Evolutionary conservation across 2,329 filamentous ascomycete genomes (phyloP).

Genomic region (Fusarium sp.): DNA sequence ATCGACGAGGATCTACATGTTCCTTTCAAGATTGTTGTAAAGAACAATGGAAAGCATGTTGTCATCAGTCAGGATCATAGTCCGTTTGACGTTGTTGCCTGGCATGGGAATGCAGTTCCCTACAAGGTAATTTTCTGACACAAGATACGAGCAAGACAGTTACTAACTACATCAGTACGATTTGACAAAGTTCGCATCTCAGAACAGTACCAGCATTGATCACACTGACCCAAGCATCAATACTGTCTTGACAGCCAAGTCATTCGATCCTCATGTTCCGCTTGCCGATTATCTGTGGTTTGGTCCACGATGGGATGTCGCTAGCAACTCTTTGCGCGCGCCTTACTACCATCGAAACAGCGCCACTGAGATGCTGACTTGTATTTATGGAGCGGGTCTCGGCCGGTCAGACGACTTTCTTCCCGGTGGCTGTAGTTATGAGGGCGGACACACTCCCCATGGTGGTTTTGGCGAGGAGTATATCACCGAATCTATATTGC

Average conservation of each 20-base stretch:
- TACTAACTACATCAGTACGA: not conserved
- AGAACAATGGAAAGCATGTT: constrained; percentile 19
- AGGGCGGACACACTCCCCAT: constrained; percentile 16
- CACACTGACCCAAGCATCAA: constrained; percentile 17
- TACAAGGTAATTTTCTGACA: not conserved
- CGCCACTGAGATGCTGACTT: not conserved
- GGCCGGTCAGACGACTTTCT: constrained; percentile 11
- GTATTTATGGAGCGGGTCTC: constrained; percentile 1
- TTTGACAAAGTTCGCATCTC: constrained; percentile 11
- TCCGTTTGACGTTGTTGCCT: constrained; percentile 18
- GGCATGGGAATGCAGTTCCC: constrained; percentile 18
- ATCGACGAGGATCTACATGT: constrained; percentile 5
- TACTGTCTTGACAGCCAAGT: constrained; percentile 8
- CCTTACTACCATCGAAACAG: constrained; percentile 9
- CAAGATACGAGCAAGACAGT: accelerated
- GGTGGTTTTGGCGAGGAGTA: constrained; percentile 15
- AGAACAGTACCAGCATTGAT: constrained; percentile 9
- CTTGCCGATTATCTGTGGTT: constrained; percentile 13
- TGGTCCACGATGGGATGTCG: not conserved
- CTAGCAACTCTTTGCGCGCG: not conserved
- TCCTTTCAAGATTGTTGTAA: not conserved
- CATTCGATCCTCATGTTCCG: not conserved
- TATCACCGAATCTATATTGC: not conserved
- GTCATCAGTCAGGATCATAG: constrained; percentile 15
- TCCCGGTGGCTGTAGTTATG: constrained; percentile 4